Percentiles rank a stretch among this genome's conserved stretches.
Conservation (phyloP, 2,329 filamentous ascomycete species). For the Fusarium nurragi region DNA sequence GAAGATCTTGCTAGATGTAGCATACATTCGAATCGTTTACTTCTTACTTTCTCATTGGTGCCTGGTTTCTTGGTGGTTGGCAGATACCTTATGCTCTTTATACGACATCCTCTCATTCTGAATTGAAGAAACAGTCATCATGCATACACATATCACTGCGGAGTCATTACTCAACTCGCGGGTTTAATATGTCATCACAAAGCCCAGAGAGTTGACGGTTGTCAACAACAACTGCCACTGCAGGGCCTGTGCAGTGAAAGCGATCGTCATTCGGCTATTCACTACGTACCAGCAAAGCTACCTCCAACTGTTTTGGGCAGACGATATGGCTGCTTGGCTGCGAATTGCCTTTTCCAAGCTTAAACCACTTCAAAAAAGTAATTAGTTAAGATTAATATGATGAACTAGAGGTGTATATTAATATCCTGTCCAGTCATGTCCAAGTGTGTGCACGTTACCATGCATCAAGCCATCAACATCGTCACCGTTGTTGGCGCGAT, state of each 20-base stretch:
- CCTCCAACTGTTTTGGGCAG: constrained; percentile 3
- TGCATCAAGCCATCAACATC: constrained; percentile 28
- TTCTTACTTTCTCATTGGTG: neutral
- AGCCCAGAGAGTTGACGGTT: neutral
- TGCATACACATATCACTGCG: neutral
- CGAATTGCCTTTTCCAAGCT: neutral
- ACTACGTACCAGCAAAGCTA: neutral
- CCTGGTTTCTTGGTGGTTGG: neutral
- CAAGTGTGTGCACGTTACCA: constrained; percentile 16
- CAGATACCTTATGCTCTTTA: neutral
- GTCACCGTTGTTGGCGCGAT: constrained; percentile 29
- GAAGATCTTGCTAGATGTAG: constrained; percentile 1
- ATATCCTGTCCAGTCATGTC: neutral
- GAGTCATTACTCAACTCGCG: constrained; percentile 5
- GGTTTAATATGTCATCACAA: neutral
- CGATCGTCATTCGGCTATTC: neutral
- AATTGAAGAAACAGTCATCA: neutral
- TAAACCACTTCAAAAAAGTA: neutral
- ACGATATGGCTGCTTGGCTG: neutral
- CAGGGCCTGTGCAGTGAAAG: neutral
- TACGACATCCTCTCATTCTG: neutral
- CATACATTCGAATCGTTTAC: neutral
- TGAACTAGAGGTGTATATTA: neutral
- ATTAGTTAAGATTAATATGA: neutral
- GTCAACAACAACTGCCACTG: neutral